Conservation (phyloP, 768 basidiomycete genomes). For the Galerina sulciceps region DNA sequence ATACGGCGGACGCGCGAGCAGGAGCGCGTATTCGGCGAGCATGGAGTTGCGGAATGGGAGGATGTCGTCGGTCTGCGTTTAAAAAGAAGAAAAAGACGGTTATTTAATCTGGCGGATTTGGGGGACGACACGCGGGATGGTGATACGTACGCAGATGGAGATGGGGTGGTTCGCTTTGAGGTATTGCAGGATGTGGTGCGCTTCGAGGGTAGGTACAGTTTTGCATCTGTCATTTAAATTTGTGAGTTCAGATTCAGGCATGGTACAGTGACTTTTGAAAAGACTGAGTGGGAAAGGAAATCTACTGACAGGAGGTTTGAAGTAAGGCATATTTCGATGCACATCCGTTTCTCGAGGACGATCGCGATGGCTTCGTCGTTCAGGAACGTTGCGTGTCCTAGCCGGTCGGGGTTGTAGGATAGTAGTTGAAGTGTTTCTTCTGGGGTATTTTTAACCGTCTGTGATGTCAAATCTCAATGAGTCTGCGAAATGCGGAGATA, state of each 20-base stretch:
- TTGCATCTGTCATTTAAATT: conserved; percentile 58
- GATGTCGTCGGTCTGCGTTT: conserved; percentile 75
- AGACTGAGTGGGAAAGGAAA: too few relatives aligned
- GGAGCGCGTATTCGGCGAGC: conserved; percentile 77
- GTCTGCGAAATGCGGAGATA: background rate
- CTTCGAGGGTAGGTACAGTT: conserved; percentile 65
- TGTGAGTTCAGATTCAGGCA: too few relatives aligned
- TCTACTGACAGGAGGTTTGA: conserved; percentile 74
- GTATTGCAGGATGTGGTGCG: conserved; percentile 75
- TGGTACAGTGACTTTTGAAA: too few relatives aligned
- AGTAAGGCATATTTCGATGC: conserved; percentile 81
- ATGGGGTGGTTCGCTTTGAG: conserved; percentile 68
- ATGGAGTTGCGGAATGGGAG: conserved; percentile 80
- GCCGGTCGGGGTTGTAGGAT: conserved; percentile 63
- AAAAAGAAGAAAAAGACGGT: background rate
- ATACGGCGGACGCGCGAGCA: conserved; percentile 71
- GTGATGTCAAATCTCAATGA: too few relatives aligned
- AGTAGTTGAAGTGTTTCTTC: conserved; percentile 67
- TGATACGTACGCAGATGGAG: conserved; percentile 69
- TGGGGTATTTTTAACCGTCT: conserved; percentile 52
- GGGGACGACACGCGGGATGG: background rate
- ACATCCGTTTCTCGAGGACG: conserved; percentile 56
- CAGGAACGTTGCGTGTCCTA: conserved; percentile 86
- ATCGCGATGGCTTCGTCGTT: conserved; percentile 58
- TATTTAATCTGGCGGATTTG: background rate